phyloP scores from a whole-genome alignment of 768 basidiomycete species.

The Mycena pura region DNA sequence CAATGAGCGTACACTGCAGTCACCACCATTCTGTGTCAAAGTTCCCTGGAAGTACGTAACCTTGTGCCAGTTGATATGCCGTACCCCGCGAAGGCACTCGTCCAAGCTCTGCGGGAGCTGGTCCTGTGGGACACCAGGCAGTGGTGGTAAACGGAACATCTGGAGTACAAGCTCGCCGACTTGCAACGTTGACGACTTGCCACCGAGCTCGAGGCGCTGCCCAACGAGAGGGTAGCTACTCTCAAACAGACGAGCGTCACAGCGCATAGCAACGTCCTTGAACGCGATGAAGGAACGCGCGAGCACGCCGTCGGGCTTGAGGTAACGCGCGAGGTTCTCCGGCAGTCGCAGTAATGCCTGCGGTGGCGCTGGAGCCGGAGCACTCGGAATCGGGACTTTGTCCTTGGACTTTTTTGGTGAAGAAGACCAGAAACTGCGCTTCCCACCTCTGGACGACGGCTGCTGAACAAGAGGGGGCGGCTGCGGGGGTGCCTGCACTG shows the following conservation, averaged over 20 bases:
- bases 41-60: slow-evolving; percentile 92
- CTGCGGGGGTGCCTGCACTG: slow-evolving; percentile 45
- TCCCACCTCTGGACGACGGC: slow-evolving; percentile 64
- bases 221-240: slow-evolving; percentile 83
- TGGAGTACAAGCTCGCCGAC: slow-evolving; percentile 91
- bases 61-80: slow-evolving; percentile 94
- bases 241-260: slow-evolving; percentile 86
- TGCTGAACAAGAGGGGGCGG: slow-evolving; percentile 49
- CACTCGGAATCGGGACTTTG: slow-evolving; percentile 44
- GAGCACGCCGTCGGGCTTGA: slow-evolving; percentile 86
- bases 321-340: slow-evolving; percentile 82
- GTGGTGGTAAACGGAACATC: slow-evolving; percentile 86
- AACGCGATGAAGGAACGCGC: slow-evolving; percentile 89
- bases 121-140: slow-evolving; percentile 80
- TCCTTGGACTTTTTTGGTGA: slow-evolving; percentile 75
- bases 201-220: slow-evolving; percentile 64
- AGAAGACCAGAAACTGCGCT: slow-evolving; percentile 78
- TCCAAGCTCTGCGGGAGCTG: slow-evolving; percentile 92
- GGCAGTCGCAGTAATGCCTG: slow-evolving; percentile 52
- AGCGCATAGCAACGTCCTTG: slow-evolving; percentile 82
- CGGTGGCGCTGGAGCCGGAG: slow-evolving; percentile 46
- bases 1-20: slow-evolving; percentile 74
- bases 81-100: slow-evolving; percentile 86
- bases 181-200: slow-evolving; percentile 67
- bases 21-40: slow-evolving; percentile 92